Base-by-base conservation (phyloP, 2,329 filamentous ascomycete genomes). In the Cyphellophora attinorum region DNA sequence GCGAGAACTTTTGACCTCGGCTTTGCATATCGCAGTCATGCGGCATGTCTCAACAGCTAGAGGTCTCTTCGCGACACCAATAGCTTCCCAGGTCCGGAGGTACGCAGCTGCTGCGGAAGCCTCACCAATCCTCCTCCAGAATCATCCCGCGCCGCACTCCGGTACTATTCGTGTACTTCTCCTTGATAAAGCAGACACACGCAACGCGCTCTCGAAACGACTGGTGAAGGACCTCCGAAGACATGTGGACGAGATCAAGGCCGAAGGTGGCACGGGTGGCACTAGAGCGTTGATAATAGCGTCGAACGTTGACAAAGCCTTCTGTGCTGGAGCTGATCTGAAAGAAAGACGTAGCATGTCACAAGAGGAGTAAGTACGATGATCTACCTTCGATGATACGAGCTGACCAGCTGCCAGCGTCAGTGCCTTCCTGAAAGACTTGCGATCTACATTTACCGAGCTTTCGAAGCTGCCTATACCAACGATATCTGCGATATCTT, bases 251-350 rank as follows among this genome's bases (percentile, higher is more conserved):
- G 70, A 72, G 41, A 71, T 96, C 29, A 74, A 81, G 37, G 64
- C 61, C 6, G 73, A 79, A 50, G 63, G 63, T 3, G 68, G 66
- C 4, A 60, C 59, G 15, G 73, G 72, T 3, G 59, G 67, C 12
- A 95, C 88, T 11, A 68, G 91, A 45, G 89, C 84, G 2, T 58
- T 98, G 47, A 75, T 98, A 27, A 51, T 98, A 11, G 82, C 85
- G 8, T 93, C 84, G 52, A 84, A 85, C 27, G 72, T 85, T n/a
- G 85, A 95, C 49, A 69, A 75, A 15, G 81, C 79, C 50, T 98
- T 98, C 59, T 98, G 91, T 59, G 85, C 91, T 0, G 91, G 91
- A 23, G 91, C 91, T 3, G 91, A 98, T 55, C 62, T 98, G 51
- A 96, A 95, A 56, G 89, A 95, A 67, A 68, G 89, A 17, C 72